These are phyloP conservation scores for Phytophthora syringae DNA, from an alignment of 352 stramenopile species.

Conservation along the genomic window DNA sequence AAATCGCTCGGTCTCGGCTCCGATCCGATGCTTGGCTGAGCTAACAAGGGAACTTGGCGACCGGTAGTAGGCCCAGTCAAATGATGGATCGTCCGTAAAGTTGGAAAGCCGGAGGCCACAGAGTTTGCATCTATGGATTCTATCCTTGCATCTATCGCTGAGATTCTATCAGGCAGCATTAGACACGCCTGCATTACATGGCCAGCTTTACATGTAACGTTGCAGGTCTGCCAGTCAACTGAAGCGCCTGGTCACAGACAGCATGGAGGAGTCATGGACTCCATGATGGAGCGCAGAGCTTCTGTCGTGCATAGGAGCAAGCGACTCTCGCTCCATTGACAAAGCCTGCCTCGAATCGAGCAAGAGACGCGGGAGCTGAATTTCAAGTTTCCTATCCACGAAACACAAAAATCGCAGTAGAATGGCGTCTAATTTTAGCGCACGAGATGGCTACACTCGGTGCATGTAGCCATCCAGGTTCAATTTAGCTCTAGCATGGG, in stretches of 20 bases:
- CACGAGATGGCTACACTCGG: background rate
- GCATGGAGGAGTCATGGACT: too few species aligned
- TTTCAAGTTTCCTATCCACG: background rate
- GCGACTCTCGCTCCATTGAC: background rate
- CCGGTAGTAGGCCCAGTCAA: background rate
- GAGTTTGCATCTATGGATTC: too few species aligned
- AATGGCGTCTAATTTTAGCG: constrained; percentile 5
- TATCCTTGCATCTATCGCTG: background rate
- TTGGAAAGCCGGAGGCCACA: constrained; percentile 14
- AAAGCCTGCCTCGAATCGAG: too few species aligned
- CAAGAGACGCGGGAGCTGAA: background rate
- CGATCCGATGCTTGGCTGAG: constrained; percentile 22
- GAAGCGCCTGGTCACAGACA: too few species aligned
- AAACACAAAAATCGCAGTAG: constrained; percentile 3
- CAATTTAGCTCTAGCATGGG: constrained; percentile 8
- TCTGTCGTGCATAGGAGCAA: background rate
- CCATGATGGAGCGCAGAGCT: background rate
- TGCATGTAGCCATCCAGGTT: constrained; percentile 1
- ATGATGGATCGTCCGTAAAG: constrained; percentile 22
- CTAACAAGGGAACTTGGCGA: constrained; percentile 30
- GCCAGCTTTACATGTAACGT: too few species aligned
- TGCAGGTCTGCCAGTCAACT: constrained; percentile 1
- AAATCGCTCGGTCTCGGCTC: constrained; percentile 36
- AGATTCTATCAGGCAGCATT: too few species aligned
- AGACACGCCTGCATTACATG: background rate